Base-by-base conservation (phyloP, 1,284 basidiomycete species). In the Leccinum pachyderme region DNA sequence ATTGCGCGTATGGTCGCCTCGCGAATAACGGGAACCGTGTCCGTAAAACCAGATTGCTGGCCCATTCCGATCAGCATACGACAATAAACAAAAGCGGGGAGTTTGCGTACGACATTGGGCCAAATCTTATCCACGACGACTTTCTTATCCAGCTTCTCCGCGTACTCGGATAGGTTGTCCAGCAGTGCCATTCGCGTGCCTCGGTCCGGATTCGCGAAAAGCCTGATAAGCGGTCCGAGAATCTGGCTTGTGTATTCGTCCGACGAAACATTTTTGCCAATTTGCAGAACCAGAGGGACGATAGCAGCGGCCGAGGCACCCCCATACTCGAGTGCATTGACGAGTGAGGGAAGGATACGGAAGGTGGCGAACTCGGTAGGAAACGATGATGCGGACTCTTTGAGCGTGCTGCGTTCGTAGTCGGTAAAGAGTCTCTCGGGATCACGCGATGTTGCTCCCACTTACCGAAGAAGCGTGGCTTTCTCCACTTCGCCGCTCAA, bases 1-100 rank as follows among this genome's bases (percentile, higher is more conserved):
- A 98, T 87, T 0, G 93, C 87, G 69, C 93, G 93, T 51, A 98
- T 83, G 0, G 97, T 98, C 0, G 94, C 94, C 73, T 98, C 95
- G 33, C 97, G 86, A 54, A 99, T 93, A 46, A 97, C 80, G 1
- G 94, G 86, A 0, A 98, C 91, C 0, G 94, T 95, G 69, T 99
- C 97, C 4, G 89, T 82, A 68, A 99, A 98, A 0, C 97, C 97
- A 3, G 93, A 93, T 86, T 91, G 83, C 94, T 94, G 61, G 53
- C 47, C 11, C 37, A 33, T 44, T 24, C 12, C 22, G 9, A 27
- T 60, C 32, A 59, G 47, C 47, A 45, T 7, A 6, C 13, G 27
- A 31, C 4, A 7, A 2, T 0, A 31, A 37, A 31, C 27, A 13
- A 25, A n/a, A 56, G 25, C 3, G 12, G 46, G n/a, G n/a, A 18